phyloP scores from a whole-genome alignment of 257 asterid genomes.

The Solanum phureja region DNA sequence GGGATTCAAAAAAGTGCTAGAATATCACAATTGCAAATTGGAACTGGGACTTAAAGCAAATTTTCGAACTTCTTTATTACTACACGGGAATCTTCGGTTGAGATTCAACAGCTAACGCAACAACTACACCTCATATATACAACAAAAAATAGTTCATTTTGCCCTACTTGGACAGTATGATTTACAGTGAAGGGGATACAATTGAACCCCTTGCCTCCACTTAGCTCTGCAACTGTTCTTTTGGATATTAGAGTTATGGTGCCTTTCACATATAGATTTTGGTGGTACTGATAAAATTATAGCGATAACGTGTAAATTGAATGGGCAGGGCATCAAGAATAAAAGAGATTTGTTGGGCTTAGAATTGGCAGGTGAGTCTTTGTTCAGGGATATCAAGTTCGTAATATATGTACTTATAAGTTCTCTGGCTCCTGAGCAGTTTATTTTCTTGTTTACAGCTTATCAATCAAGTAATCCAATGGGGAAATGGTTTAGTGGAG shows the following conservation, averaged over 20 bases:
- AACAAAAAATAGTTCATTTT: not conserved
- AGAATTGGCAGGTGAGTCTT: constrained; percentile 26
- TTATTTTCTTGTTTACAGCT: constrained; percentile 10
- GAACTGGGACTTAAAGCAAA: not conserved
- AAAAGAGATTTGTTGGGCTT: constrained; percentile 27
- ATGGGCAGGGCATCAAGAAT: constrained; percentile 31
- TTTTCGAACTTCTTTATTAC: not conserved
- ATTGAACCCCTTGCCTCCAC: not conserved
- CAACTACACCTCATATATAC: not conserved
- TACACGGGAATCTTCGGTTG: not conserved
- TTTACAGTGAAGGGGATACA: not conserved
- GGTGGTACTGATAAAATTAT: not conserved
- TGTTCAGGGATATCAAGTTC: not conserved
- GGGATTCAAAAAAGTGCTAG: not conserved
- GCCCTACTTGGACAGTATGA: not conserved
- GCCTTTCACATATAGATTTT: not conserved
- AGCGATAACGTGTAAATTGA: constrained; percentile 2
- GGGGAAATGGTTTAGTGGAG: constrained; percentile 13
- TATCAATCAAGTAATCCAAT: constrained; percentile 16
- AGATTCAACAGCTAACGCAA: not conserved
- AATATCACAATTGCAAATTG: not conserved
- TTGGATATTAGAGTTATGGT: not conserved
- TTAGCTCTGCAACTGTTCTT: not conserved
- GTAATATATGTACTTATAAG: not conserved
- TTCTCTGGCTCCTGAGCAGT: not conserved